Conservation (phyloP, 257 asterid species). For the Rubia yunnanensis region DNA sequence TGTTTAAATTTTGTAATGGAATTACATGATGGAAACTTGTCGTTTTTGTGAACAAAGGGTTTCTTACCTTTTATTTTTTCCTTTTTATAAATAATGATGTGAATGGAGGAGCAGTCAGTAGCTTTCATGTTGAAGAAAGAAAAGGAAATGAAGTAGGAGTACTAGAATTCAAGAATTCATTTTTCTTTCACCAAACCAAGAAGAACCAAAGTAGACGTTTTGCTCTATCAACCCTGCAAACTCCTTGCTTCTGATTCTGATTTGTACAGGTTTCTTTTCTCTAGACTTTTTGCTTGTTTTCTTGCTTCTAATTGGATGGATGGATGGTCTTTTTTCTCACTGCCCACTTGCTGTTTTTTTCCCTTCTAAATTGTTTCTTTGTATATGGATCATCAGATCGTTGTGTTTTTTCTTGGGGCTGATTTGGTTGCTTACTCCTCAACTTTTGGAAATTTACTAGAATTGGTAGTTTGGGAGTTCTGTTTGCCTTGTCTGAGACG, state of each 20-base stretch:
- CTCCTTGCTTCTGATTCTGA: constrained; percentile 3
- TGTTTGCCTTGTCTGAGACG: background rate
- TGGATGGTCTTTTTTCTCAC: background rate
- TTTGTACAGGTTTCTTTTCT: constrained; percentile 9
- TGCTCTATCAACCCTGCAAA: constrained; percentile 3
- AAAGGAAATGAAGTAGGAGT: background rate
- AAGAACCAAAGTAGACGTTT: constrained; percentile 11
- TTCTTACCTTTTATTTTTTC: background rate
- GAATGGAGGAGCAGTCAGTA: constrained; percentile 12
- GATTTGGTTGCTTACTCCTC: background rate
- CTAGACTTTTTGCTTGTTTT: background rate
- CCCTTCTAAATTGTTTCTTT: background rate
- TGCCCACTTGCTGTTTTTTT: background rate
- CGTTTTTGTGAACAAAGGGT: background rate
- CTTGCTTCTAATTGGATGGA: background rate
- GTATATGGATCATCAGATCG: background rate
- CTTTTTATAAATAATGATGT: constrained; percentile 8
- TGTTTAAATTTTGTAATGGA: constrained; percentile 9
- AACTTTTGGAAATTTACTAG: background rate
- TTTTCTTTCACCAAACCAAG: constrained; percentile 12
- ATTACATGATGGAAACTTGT: constrained; percentile 6
- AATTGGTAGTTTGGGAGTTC: background rate
- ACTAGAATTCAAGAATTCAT: constrained; percentile 9
- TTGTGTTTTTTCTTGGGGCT: background rate
- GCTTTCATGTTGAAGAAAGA: constrained; percentile 10